Percentiles rank a stretch among this genome's conserved stretches.
Conservation (phyloP, 1,139 yeast genomes). For the Saccharomyces hybrid region DNA sequence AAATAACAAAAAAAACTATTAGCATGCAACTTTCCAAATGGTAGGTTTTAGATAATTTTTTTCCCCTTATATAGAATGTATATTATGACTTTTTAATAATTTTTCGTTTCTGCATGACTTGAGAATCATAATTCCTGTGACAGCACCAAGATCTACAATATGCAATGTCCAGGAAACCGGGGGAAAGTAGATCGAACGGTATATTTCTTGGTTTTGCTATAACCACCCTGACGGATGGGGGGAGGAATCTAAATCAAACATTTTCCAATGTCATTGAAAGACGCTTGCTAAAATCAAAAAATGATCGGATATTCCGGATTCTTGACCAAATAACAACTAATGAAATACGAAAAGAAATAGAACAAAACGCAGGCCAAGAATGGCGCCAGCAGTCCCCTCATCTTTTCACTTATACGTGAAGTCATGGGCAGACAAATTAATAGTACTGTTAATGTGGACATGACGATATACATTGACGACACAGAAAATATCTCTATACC, state of each 20-base stretch:
- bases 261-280: neutral
- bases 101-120: neutral
- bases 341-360: constrained; percentile 31
- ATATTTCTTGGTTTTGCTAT: neutral
- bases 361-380: constrained; percentile 27
- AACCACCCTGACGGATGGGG: neutral
- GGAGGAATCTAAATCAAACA: neutral
- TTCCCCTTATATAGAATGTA: constrained; percentile 1
- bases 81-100: constrained; percentile 5
- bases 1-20: neutral
- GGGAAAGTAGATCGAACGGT: neutral
- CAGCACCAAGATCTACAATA: neutral
- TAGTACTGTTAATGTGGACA: constrained; percentile 37
- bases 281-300: constrained; percentile 9
- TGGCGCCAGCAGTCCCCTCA: constrained; percentile 17
- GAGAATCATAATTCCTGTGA: neutral
- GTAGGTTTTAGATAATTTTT: neutral
- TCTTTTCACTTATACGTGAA: constrained; percentile 12
- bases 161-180: neutral
- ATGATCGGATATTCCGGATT: constrained; percentile 35
- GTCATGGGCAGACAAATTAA: constrained; percentile 32
- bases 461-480: constrained; percentile 40
- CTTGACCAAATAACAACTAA: constrained; percentile 34
- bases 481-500: constrained; percentile 56
- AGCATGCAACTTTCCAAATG: neutral